These are phyloP conservation scores for Stereocaulon alpinum DNA, from an alignment of 495 filamentous ascomycete species.

Conservation along the genomic window DNA sequence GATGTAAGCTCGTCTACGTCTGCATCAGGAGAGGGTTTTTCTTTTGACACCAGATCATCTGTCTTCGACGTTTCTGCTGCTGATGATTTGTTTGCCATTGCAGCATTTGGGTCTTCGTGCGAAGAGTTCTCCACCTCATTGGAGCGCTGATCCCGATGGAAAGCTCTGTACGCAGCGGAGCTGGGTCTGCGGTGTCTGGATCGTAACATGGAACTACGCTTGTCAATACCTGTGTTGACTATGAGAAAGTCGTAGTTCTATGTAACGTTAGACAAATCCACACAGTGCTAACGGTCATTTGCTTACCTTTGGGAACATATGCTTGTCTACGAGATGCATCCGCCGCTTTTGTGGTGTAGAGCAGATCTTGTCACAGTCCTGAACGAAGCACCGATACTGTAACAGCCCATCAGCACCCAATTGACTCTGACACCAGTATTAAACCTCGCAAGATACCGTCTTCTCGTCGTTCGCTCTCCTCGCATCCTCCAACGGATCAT, in stretches of 20 bases:
- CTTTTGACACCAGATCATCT: background rate
- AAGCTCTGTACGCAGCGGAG: constrained; percentile 28
- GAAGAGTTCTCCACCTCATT: background rate
- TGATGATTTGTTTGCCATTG: background rate
- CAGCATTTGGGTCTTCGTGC: background rate
- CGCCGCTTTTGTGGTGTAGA: constrained; percentile 71
- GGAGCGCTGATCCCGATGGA: constrained; percentile 9
- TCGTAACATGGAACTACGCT: constrained; percentile 63
- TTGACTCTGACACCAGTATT: background rate
- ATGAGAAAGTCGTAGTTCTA: constrained; percentile 83
- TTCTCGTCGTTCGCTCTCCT: constrained; percentile 71
- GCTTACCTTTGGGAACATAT: constrained; percentile 70
- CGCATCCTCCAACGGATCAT: constrained; percentile 69
- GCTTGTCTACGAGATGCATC: constrained; percentile 86
- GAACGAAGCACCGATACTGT: constrained; percentile 81
- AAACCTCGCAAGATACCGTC: constrained; percentile 49
- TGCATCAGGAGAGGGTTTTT: background rate
- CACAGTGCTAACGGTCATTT: background rate
- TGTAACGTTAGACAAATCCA: background rate
- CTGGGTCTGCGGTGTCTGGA: constrained; percentile 44
- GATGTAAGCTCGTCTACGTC: constrained; percentile 63
- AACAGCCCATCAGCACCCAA: background rate
- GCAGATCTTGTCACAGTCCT: constrained; percentile 79
- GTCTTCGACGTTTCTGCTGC: background rate
- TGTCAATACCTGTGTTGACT: constrained; percentile 80